These are phyloP conservation scores for Platismatia glauca DNA, from an alignment of 495 filamentous ascomycete species.

Conservation along the genomic window DNA sequence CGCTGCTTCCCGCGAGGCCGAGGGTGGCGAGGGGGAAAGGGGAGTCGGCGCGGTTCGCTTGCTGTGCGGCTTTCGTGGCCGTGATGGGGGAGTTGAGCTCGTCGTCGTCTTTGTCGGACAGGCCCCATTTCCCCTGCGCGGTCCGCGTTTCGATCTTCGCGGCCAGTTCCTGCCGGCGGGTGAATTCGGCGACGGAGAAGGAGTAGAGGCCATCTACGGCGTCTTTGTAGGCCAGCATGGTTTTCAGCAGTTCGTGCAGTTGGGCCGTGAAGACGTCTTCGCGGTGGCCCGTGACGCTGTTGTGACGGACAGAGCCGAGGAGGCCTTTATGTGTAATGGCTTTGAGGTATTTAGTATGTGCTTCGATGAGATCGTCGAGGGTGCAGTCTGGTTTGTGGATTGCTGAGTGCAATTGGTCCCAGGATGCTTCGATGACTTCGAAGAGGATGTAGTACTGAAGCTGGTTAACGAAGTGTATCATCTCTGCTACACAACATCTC, in stretches of 20 bases:
- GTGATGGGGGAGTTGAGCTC: slow-evolving; percentile 21
- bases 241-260: slow-evolving; percentile 82
- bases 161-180: slow-evolving; percentile 72
- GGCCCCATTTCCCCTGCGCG: slow-evolving; percentile 50
- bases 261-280: slow-evolving; percentile 83
- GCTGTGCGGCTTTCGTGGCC: slow-evolving; percentile 11
- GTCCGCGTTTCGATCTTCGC: slow-evolving; percentile 61
- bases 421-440: slow-evolving; percentile 92
- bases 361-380: slow-evolving; percentile 87
- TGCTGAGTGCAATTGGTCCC: slow-evolving; percentile 75
- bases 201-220: slow-evolving; percentile 90
- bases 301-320: slow-evolving; percentile 53
- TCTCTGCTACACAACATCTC: slow-evolving; percentile 81
- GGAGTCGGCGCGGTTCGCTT: slow-evolving; percentile 22
- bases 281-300: slow-evolving; percentile 38
- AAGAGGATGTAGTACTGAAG: slow-evolving; percentile 97
- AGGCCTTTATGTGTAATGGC: slow-evolving; percentile 95
- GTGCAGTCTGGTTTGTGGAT: slow-evolving; percentile 77
- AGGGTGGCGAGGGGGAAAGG: slow-evolving; percentile 29
- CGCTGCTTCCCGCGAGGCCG: slow-evolving; percentile 26
- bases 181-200: slow-evolving; percentile 89
- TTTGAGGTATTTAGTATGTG: slow-evolving; percentile 83
- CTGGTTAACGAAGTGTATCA: slow-evolving; percentile 97
- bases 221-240: slow-evolving; percentile 90
- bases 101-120: slow-evolving; percentile 41